These are phyloP conservation scores for Penicillium fimorum DNA, from an alignment of 495 filamentous ascomycete genomes.

Conservation along the genomic window DNA sequence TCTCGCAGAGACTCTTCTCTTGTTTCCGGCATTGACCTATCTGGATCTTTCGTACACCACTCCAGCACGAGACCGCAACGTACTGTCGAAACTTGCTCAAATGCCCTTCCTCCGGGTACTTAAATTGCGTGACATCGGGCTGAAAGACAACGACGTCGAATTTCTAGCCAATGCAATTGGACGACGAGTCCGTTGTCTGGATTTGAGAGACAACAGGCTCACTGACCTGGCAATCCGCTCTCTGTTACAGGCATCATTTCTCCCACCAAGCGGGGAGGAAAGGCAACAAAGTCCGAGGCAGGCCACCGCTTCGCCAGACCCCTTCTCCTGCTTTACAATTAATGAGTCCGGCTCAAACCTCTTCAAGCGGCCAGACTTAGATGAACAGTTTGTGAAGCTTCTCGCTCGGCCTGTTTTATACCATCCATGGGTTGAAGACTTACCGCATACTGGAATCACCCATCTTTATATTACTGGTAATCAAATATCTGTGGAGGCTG, in stretches of 20 bases:
- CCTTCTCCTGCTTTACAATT: slow-evolving; percentile 12
- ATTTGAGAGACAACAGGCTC: slow-evolving; percentile 58
- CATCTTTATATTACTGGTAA: slow-evolving; percentile 62
- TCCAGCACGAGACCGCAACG: slow-evolving; percentile 51
- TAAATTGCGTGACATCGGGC: slow-evolving; percentile 55
- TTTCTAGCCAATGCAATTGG: slow-evolving; percentile 54
- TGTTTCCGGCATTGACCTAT: slow-evolving; percentile 56
- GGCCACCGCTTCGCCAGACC: slow-evolving; percentile 16
- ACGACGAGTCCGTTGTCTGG: slow-evolving; percentile 53
- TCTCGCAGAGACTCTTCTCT: slow-evolving; percentile 50
- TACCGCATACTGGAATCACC: slow-evolving; percentile 53
- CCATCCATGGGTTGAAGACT: slow-evolving; percentile 53
- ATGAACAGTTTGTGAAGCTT: slow-evolving; percentile 47
- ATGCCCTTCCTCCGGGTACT: slow-evolving; percentile 55
- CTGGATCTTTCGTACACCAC: slow-evolving; percentile 61
- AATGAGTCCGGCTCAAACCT: slow-evolving; percentile 19
- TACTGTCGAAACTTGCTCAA: slow-evolving; percentile 45
- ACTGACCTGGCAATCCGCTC: slow-evolving; percentile 55
- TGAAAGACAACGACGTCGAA: slow-evolving; percentile 56
- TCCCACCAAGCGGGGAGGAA: slow-evolving; percentile 14
- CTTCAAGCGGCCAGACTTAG: slow-evolving; percentile 44
- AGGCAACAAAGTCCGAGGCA: slow-evolving; percentile 2
- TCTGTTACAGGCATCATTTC: slow-evolving; percentile 52
- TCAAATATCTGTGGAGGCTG: slow-evolving; percentile 55
- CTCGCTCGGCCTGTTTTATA: slow-evolving; percentile 50